These are phyloP conservation scores for Yarrowia sp. DNA, from an alignment of 805 yeast species.

Conservation along the genomic window DNA sequence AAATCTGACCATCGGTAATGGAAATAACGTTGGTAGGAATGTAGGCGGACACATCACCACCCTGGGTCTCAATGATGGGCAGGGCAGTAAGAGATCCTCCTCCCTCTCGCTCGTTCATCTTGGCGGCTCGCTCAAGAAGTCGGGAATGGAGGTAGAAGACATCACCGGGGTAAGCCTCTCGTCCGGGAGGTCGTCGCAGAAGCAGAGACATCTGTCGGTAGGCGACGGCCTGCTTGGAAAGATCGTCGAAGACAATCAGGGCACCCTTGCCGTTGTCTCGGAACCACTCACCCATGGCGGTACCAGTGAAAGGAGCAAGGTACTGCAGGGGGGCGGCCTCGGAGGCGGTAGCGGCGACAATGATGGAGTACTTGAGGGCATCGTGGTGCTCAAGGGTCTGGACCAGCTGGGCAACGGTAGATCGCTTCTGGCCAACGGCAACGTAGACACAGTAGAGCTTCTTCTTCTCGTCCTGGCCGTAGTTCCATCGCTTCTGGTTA, in stretches of 20 bases:
- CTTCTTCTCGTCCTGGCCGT: conserved; percentile 92
- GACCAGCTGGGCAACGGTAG: conserved; percentile 99
- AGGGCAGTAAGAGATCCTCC: conserved; percentile 95
- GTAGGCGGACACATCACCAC: conserved; percentile 99
- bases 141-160: conserved; percentile 95
- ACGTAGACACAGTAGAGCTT: conserved; percentile 99
- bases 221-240: conserved; percentile 99
- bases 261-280: conserved; percentile 99
- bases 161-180: conserved; percentile 98
- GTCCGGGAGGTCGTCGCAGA: conserved; percentile 96
- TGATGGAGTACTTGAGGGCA: conserved; percentile 95
- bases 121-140: conserved; percentile 96
- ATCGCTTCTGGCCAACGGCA: conserved; percentile 99
- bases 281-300: conserved; percentile 99
- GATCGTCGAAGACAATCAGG: conserved; percentile 94
- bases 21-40: conserved; percentile 98
- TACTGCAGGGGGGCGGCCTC: conserved; percentile 99
- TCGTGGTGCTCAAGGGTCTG: conserved; percentile 98
- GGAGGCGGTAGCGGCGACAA: conserved; percentile 99
- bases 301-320: conserved; percentile 99
- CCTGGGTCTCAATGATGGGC: conserved; percentile 97
- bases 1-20: conserved; percentile 96
- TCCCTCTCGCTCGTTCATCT: conserved; percentile 88
- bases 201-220: conserved; percentile 98
- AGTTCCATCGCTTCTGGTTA: conserved; percentile 99